A percentile compares a stretch with the other conserved stretches of the same genome.
phyloP scores from a whole-genome alignment of 2,329 filamentous ascomycete genomes.

The Aspergillus pseudonomiae region DNA sequence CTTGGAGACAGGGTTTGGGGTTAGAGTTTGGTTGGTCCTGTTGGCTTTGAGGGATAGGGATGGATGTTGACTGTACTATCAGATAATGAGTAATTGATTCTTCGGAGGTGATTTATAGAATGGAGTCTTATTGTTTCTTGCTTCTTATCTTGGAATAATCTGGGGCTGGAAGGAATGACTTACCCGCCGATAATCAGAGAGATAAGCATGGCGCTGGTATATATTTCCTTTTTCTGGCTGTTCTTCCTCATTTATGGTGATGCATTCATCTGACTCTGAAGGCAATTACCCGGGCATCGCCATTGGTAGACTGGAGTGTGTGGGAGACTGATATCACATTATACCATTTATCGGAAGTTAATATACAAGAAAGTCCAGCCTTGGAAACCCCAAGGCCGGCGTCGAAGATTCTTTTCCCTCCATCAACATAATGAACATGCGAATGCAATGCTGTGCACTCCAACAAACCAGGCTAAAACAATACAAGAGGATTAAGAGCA shows the following conservation, averaged over 20 bases:
- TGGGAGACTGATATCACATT: slow-evolving; percentile 23
- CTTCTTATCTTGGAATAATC: background rate
- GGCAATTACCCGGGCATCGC: background rate
- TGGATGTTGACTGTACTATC: background rate
- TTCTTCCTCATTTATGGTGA: background rate
- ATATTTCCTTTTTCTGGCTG: background rate
- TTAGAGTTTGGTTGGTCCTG: background rate
- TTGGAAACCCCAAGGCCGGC: slow-evolving; percentile 10
- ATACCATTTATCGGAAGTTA: slow-evolving; percentile 36
- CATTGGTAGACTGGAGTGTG: background rate
- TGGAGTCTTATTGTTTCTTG: background rate
- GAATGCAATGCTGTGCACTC: slow-evolving; percentile 7
- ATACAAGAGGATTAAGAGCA: slow-evolving; percentile 26
- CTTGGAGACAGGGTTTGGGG: background rate
- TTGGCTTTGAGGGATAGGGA: background rate
- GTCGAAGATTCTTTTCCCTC: slow-evolving; percentile 8
- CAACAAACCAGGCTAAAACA: slow-evolving; percentile 11
- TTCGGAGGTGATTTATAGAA: background rate
- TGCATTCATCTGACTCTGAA: background rate
- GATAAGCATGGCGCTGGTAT: background rate
- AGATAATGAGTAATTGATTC: background rate
- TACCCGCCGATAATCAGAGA: background rate
- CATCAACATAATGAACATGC: slow-evolving; percentile 20
- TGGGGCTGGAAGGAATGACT: background rate
- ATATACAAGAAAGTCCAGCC: slow-evolving; percentile 35